These are phyloP conservation scores for Hypoxylon cercidicola DNA, from an alignment of 495 filamentous ascomycete species.

Conservation along the genomic window DNA sequence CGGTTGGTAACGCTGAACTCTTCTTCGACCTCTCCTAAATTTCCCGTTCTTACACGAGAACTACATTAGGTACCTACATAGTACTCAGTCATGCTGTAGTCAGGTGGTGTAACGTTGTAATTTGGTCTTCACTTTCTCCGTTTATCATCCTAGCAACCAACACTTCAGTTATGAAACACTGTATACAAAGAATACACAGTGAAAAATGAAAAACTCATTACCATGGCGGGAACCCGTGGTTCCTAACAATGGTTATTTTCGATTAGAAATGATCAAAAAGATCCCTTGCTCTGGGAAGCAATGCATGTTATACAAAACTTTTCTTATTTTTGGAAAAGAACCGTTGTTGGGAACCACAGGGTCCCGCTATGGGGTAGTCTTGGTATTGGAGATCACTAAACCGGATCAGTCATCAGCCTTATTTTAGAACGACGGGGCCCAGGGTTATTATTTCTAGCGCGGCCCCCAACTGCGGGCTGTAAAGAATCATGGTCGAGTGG, in stretches of 20 bases:
- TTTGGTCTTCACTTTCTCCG: slow-evolving; percentile 14
- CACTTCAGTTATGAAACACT: not conserved
- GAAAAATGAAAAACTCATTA: no score
- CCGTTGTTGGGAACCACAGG: not conserved
- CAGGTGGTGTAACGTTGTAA: slow-evolving; percentile 20
- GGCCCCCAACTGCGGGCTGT: slow-evolving; percentile 10
- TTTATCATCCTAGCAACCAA: not conserved
- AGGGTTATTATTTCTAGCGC: slow-evolving; percentile 6
- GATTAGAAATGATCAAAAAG: no score
- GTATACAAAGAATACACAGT: not conserved
- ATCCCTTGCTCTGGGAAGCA: no score
- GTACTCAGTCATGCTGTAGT: not conserved
- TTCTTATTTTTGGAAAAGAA: no score
- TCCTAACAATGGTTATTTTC: no score
- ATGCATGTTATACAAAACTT: no score
- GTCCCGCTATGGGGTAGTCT: not conserved
- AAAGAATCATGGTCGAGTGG: not conserved
- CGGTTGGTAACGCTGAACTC: not conserved
- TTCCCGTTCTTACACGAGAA: slow-evolving; percentile 3
- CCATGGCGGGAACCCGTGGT: not conserved
- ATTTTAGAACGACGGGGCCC: slow-evolving; percentile 20
- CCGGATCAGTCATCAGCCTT: slow-evolving; percentile 19
- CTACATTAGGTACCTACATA: no score
- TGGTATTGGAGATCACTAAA: slow-evolving; percentile 1
- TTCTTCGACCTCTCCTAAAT: slow-evolving; percentile 8